Percentiles rank a stretch among this genome's conserved stretches.
Conservation (phyloP, 805 yeast species). For the Huiozyma naganishii region DNA sequence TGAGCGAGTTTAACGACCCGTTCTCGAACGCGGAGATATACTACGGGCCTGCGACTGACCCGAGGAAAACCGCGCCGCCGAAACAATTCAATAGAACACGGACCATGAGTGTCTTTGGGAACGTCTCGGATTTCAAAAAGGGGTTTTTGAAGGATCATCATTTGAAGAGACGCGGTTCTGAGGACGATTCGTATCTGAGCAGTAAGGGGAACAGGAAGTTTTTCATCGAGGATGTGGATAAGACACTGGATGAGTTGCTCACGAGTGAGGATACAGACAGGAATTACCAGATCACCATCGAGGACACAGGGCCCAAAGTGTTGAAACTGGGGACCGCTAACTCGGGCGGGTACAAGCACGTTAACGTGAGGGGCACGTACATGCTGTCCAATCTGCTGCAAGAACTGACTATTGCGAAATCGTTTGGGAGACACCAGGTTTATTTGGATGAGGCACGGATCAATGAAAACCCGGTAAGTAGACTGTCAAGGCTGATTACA, state of each 20-base stretch:
- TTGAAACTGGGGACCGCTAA: constrained; percentile 70
- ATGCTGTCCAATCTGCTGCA: constrained; percentile 79
- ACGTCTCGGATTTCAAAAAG: constrained; percentile 16
- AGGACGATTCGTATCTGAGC: constrained; percentile 35
- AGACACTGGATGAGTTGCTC: constrained; percentile 57
- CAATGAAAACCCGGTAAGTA: constrained; percentile 76
- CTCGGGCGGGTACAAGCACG: constrained; percentile 67
- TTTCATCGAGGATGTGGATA: constrained; percentile 64
- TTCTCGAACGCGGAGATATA: constrained; percentile 58
- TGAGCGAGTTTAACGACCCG: constrained; percentile 47
- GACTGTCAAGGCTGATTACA: constrained; percentile 62
- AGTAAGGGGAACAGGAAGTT: constrained; percentile 36
- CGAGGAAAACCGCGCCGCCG: constrained; percentile 26
- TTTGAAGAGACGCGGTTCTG: constrained; percentile 41
- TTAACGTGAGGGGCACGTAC: constrained; percentile 76
- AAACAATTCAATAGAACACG: constrained; percentile 39
- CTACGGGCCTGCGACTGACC: constrained; percentile 55
- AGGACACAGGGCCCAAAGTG: constrained; percentile 79
- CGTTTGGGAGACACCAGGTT: constrained; percentile 68
- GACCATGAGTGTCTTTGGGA: constrained; percentile 41
- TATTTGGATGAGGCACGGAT: constrained; percentile 73
- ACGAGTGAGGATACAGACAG: constrained; percentile 76
- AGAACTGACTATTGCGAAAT: constrained; percentile 77
- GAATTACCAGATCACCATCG: constrained; percentile 76
- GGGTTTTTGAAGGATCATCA: constrained; percentile 13